A percentile compares a stretch with the other conserved stretches of the same genome.
Evolutionary conservation across 2,329 filamentous ascomycete genomes (phyloP).

Genomic region (Seiridium cupressi): DNA sequence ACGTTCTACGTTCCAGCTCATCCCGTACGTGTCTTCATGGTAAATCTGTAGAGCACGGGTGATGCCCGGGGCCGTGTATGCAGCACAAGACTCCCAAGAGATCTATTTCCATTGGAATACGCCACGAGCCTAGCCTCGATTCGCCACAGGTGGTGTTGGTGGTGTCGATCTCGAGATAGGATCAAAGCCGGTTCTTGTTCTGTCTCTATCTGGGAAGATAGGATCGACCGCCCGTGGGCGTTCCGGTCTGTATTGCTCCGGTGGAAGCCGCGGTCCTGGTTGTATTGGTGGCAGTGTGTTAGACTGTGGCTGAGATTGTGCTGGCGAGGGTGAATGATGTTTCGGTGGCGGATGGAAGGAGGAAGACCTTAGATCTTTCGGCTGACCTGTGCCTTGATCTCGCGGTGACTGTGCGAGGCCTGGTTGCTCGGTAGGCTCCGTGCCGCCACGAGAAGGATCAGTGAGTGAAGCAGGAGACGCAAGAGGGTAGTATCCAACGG

Average conservation of each 20-base stretch:
- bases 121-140: constrained; percentile 20
- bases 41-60: no score
- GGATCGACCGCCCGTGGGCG: constrained; percentile 20
- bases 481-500: constrained; percentile 20
- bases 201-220: constrained; percentile 30
- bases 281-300: constrained; percentile 18
- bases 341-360: constrained; percentile 22
- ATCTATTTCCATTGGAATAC: not conserved
- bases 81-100: not conserved
- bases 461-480: constrained; percentile 26
- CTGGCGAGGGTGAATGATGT: constrained; percentile 15
- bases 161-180: constrained; percentile 22
- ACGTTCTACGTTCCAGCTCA: not conserved
- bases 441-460: constrained; percentile 26
- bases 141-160: constrained; percentile 21
- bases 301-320: constrained; percentile 23
- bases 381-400: constrained; percentile 20
- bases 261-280: constrained; percentile 19
- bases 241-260: constrained; percentile 20
- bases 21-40: no score
- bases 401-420: constrained; percentile 23
- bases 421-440: constrained; percentile 26
- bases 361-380: constrained; percentile 25
- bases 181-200: constrained; percentile 25
- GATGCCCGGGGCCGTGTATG: not conserved